Conservation (phyloP, 352 stramenopile genomes). For the Pythium aquatile region DNA sequence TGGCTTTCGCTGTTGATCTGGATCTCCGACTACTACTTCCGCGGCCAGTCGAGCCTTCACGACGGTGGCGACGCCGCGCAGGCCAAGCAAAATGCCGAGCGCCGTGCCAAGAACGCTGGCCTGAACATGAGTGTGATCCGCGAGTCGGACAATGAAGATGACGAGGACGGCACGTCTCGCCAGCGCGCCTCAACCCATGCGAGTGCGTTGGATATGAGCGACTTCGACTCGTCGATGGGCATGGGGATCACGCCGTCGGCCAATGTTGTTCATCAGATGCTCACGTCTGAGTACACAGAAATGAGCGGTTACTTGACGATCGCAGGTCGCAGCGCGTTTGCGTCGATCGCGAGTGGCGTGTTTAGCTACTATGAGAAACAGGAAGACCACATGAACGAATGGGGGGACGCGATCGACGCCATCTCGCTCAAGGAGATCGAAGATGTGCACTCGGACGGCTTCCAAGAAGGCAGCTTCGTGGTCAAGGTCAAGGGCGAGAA, state of each 20-base stretch:
- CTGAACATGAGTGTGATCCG: slow-evolving; percentile 30
- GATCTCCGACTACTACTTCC: slow-evolving; percentile 85
- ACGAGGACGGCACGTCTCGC: slow-evolving; percentile 4
- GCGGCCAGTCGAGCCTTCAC: slow-evolving; percentile 19
- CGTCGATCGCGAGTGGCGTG: slow-evolving; percentile 76
- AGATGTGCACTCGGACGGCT: slow-evolving; percentile 74
- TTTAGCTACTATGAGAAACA: slow-evolving; percentile 87
- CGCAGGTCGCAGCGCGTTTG: slow-evolving; percentile 58
- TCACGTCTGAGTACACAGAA: slow-evolving; percentile 40
- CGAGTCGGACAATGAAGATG: slow-evolving; percentile 30
- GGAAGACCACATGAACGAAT: slow-evolving; percentile 80
- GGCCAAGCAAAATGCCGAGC: slow-evolving; percentile 21
- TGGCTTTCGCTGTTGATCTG: slow-evolving; percentile 85
- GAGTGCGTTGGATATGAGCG: slow-evolving; percentile 21
- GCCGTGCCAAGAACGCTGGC: slow-evolving; percentile 25
- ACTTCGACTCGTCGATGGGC: slow-evolving; percentile 18
- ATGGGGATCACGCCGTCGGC: slow-evolving; percentile 12
- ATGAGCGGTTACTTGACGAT: slow-evolving; percentile 73
- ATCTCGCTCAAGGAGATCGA: slow-evolving; percentile 78
- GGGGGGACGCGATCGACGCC: slow-evolving; percentile 79
- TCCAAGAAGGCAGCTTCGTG: slow-evolving; percentile 72
- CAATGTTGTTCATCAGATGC: slow-evolving; percentile 24
- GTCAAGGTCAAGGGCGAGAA: slow-evolving; percentile 72
- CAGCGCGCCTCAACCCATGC: slow-evolving; percentile 11
- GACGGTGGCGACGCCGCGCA: slow-evolving; percentile 52